These are phyloP conservation scores for Metschnikowia vanudenii DNA, from an alignment of 805 yeast genomes.

Conservation along the genomic window DNA sequence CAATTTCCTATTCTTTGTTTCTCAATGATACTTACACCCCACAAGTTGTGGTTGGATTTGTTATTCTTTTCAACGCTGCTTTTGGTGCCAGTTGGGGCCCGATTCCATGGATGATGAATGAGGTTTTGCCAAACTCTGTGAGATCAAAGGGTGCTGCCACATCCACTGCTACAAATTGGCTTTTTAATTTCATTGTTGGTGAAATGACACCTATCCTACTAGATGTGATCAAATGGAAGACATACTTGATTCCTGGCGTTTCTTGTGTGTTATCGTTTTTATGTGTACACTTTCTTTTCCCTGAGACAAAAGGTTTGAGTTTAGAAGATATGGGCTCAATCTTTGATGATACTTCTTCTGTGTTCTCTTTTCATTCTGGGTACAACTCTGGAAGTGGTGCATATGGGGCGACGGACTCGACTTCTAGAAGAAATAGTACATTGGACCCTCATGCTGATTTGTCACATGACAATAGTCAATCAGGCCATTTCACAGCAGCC, in stretches of 20 bases:
- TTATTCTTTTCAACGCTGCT: constrained; percentile 74
- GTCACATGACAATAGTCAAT: constrained; percentile 5
- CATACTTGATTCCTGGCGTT: constrained; percentile 78
- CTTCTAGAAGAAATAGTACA: constrained; percentile 10
- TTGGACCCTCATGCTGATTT: constrained; percentile 5
- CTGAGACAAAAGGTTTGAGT: constrained; percentile 87
- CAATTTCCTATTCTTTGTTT: constrained; percentile 56
- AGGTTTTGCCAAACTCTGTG: constrained; percentile 78
- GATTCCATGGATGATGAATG: constrained; percentile 89
- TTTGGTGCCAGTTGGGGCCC: constrained; percentile 96
- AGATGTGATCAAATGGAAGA: constrained; percentile 71
- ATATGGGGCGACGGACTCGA: constrained; percentile 16
- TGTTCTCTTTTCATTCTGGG: constrained; percentile 42
- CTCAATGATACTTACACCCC: constrained; percentile 52
- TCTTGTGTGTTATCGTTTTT: constrained; percentile 73
- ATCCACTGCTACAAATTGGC: constrained; percentile 92
- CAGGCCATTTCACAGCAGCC: constrained; percentile 31
- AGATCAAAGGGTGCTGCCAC: constrained; percentile 89
- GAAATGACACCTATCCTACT: constrained; percentile 86
- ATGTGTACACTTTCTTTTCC: constrained; percentile 70
- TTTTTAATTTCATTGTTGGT: constrained; percentile 88
- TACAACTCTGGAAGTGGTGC: constrained; percentile 14
- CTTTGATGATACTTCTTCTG: constrained; percentile 61
- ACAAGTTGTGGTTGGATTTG: constrained; percentile 68
- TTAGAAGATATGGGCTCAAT: constrained; percentile 91